These are phyloP conservation scores for Periconia sp. DNA, from an alignment of 2,329 filamentous ascomycete species.

Conservation along the genomic window DNA sequence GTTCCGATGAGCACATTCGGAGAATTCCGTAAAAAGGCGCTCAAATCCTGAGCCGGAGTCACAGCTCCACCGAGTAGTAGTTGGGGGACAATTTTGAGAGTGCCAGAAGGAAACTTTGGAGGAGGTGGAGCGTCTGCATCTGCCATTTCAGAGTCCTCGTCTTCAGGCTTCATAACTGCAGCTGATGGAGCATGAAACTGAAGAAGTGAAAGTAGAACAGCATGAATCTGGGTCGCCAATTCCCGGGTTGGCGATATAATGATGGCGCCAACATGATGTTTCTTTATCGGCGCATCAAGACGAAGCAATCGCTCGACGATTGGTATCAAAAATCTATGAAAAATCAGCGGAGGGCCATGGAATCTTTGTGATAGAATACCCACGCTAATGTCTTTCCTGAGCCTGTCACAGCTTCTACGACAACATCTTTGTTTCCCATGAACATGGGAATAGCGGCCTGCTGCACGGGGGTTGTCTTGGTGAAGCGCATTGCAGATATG, in stretches of 20 bases:
- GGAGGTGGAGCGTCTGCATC: conserved; percentile 46
- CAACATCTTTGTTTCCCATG: conserved; percentile 87
- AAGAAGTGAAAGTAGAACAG: conserved; percentile 77
- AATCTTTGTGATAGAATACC: conserved; percentile 3
- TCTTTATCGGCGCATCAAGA: conserved; percentile 81
- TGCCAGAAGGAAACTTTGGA: conserved; percentile 53
- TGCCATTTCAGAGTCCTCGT: conserved; percentile 50
- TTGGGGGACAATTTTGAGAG: conserved; percentile 75
- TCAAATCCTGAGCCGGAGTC: conserved; percentile 83
- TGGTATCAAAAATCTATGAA: conserved; percentile 72
- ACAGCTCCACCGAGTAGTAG: conserved; percentile 79
- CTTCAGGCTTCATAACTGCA: conserved; percentile 64
- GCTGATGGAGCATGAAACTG: conserved; percentile 84
- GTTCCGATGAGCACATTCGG: conserved; percentile 92
- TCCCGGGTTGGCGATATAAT: conserved; percentile 94
- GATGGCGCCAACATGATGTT: conserved; percentile 87
- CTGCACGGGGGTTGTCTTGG: conserved; percentile 92
- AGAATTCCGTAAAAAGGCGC: conserved; percentile 79
- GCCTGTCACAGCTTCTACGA: conserved; percentile 71
- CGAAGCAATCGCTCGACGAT: conserved; percentile 82
- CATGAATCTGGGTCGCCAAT: conserved; percentile 87
- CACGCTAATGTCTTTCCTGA: conserved; percentile 44
- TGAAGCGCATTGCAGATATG: conserved; percentile 82
- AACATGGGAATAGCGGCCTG: conserved; percentile 89
- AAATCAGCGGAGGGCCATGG: neutral